These are phyloP conservation scores for Sarocladium oryzae DNA, from an alignment of 2,329 filamentous ascomycete species.

Conservation along the genomic window DNA sequence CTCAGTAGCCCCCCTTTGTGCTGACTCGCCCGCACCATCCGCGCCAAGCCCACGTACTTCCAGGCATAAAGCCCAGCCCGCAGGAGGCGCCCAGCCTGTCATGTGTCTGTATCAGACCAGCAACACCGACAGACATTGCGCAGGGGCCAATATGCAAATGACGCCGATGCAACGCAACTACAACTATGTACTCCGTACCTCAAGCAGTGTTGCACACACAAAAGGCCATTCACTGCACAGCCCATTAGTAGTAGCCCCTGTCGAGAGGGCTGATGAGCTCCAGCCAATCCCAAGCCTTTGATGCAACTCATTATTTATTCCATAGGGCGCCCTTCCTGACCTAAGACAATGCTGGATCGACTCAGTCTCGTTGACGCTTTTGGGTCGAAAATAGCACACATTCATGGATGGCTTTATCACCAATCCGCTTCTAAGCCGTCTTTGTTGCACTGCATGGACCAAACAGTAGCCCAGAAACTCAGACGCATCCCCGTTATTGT, in stretches of 20 bases:
- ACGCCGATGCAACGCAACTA: too few relatives aligned
- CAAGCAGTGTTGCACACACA: too few relatives aligned
- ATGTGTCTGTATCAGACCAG: neutral
- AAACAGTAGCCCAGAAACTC: too few relatives aligned
- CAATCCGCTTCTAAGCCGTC: neutral
- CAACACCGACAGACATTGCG: too few relatives aligned
- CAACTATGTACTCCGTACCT: too few relatives aligned
- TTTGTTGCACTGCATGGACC: neutral
- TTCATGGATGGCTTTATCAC: neutral
- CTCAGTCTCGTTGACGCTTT: neutral
- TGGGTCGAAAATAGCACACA: slow-evolving; percentile 1
- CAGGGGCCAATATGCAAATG: too few relatives aligned
- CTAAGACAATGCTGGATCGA: slow-evolving; percentile 3
- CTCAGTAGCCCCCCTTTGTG: slow-evolving; percentile 2
- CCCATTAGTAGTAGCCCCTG: too few relatives aligned
- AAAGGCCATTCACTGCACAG: too few relatives aligned
- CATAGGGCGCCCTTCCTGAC: neutral
- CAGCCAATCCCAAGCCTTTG: neutral
- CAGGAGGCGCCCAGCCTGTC: neutral
- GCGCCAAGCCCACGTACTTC: neutral
- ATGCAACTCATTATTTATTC: neutral
- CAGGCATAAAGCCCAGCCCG: neutral
- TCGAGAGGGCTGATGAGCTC: neutral
- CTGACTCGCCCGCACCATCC: slow-evolving; percentile 6
- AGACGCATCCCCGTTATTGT: too few relatives aligned